Evolutionary conservation across 768 basidiomycete genomes (phyloP), one percentile per base, ranked within the genome.

Genomic region (Ramaria sp.): DNA sequence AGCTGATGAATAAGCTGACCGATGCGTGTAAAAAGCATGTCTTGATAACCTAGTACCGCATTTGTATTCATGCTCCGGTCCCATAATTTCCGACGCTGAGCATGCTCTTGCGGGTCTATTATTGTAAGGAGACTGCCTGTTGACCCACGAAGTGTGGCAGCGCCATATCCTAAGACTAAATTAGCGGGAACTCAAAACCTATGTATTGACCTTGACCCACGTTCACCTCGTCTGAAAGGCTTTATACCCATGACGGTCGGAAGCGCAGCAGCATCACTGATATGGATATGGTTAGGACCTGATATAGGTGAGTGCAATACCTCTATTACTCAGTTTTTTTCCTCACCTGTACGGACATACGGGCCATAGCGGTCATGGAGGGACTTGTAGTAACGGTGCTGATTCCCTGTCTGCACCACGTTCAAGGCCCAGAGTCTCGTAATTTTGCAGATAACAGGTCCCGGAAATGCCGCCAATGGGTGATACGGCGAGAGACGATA

Each of bases 301-400:
- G 33, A 34, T 5, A 7, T 24, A 42, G 11, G 2, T 13, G 11
- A n/a, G 39, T 5, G 17, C 33, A 34, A 34, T 17, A 1, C 12
- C 13, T 33, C 11, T 1, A 15, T 19, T 12, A 17, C 17, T 31
- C 27, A 15, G 51, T 4, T 9, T 19, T 13, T 4, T 37, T 22
- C 34, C 67, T 53, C 52, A 80, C 82, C 82, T 43, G 79, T 73
- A 61, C 83, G 70, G 39, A 83, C 80, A 19, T 78, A 69, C 48
- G 79, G 73, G 1, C 83, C 83, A 53, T 81, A 83, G 48, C 69
- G 70, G 39, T 73, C 68, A 62, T 83, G 83, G 19, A 82, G 64
- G 20, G 66, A 60, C 19, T 70, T 63, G 60, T 76, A 75, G 59
- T 74, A 73, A 2, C 70, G 63, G 60, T 81, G 75, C 50, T 78